Evolutionary conservation across 306 rosid genomes (phyloP), one percentile per base, ranked within the genome.

Genomic region (Ormosia emarginata): DNA sequence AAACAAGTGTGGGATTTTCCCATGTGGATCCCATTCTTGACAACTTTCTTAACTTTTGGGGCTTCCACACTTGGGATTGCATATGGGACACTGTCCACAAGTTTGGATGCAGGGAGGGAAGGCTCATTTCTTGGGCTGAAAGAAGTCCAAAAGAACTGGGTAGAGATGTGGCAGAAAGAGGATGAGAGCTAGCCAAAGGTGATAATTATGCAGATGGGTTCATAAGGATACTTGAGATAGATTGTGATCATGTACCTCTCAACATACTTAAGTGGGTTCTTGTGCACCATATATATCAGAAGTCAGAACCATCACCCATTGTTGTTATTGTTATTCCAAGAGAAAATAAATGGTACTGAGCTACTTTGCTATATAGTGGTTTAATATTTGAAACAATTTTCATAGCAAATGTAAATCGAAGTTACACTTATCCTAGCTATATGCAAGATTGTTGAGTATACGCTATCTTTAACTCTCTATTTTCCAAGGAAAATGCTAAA

Each of bases 111-210:
- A 55, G 93, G 85, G 64, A 85, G 81, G 74, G 70, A 90, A 80
- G 98, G 97, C 0, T 83, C 97, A 3, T 10, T 93, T 70, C 85
- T 95, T 65, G 99, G 99, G 44, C 39, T 90, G n/a, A 86, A 89
- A 74, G 88, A 93, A 64, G 79, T 85, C 40, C 86, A 90, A 59
- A 77, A 61, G 71, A 93, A 93, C 71, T 95, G 98, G 97, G 92
- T 74, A 4, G 97, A 95, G 62, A 87, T 90, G 92, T 95, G 99
- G 99, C 83, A 86, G 78, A 92, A 92, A 70, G 97, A 95, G n/a
- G 87, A 86, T 50, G 73, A 71, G 41, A 72, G 55, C 36, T 44
- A 79, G 18, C 15, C 30, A n/a, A 41, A 33, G 14, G 33, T 66
- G 34, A 53, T 58, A 8, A 10, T 15, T 4, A 14, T 64, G 73